Base-by-base conservation (phyloP, 257 asterid species). In the Euphrasia confusa region DNA sequence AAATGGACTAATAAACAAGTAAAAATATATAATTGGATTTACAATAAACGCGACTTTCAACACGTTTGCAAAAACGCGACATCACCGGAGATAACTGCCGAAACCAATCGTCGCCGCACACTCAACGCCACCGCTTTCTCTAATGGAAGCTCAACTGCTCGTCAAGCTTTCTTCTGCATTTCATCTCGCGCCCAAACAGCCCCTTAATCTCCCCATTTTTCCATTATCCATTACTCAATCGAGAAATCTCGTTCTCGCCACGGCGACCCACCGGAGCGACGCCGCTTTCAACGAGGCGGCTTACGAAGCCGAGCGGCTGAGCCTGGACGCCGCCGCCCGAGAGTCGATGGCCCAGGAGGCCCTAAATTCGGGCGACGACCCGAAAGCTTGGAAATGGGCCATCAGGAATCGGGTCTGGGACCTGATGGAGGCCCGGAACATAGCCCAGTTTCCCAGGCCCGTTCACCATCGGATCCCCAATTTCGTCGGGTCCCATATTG, bases 391-490 rank as follows among this genome's bases (percentile, higher is more conserved):
- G 96, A 90, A 88, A 79, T 90, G 96, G 95, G 78, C 58, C 58
- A 84, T 90, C 17, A 72, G 95, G 27, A 85, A 85, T 70, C 83
- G 95, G 86, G 77, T 85, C 14, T 88, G 98, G 96, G 90, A 90
- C 65, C 61, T 79, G 69, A 80, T 90, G 95, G 98, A 90, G 83
- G 88, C 89, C 40, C 81, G 63, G 56, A 85, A 90, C 61, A 79
- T 90, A 4, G 94, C 98, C 44, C 90, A 88, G 75, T 90, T 90
- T 28, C 98, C 98, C 32, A 72, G 95, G 18, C 98, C 98, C 71
- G 95, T 90, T 72, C 98, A 88, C 68, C 95, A 90, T 72, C 90
- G 96, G 7, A 90, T 90, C 26, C 96, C 98, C 77, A 90, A 88
- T 78, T 90, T 90, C 48, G 5, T 75, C 18, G 94, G 89, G 3